Evolutionary conservation across 2,329 filamentous ascomycete species (phyloP), one percentile per base, ranked within the genome.

Genomic region (Oidium heveae): DNA sequence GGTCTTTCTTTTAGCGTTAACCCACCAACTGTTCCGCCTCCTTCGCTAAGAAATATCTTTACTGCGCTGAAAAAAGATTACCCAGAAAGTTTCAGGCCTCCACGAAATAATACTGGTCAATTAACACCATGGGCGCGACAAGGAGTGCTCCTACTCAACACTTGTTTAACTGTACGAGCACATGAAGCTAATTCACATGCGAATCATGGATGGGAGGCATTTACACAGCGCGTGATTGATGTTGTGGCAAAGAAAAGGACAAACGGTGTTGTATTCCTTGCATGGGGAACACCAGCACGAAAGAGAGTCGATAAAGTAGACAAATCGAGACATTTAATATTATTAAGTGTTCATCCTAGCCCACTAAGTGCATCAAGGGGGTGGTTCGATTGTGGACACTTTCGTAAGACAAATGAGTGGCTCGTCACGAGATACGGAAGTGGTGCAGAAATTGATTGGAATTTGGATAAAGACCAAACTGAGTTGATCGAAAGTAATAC

Each of bases 1-100:
- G 91, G 91, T 46, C 80, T 98, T 56, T 89, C 85, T 66, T 98
- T 98, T 74, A 94, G 86, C 51, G 88, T 96, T 55, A 84, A 85
- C 10, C 82, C 89, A 2, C 91, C 91, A 0, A 94, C 86, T 0
- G 77, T 78, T 4, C 86, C 89, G 0, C 91, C 91, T 0, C 88
- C 89, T 0, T 94, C 86, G 0, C 79, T 98, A 16, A 78, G 79
- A 62, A 98, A 98, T 70, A 95, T 98, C 70, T 98, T 93, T 72
- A 87, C 74, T 46, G 83, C 80, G 12, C 77, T 98, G 55, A 80
- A 83, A 64, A 87, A 84, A 55, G 88, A 96, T 69, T 96, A 94
- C 65, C 87, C 89, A 0, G 16, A 28, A 9, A 68, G 72, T 46
- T 95, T 94, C 68, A 69, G 72, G 51, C 69, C 77, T 2, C 91